Conservation (phyloP, 2,329 filamentous ascomycete species). For the Huntiella decipiens region DNA sequence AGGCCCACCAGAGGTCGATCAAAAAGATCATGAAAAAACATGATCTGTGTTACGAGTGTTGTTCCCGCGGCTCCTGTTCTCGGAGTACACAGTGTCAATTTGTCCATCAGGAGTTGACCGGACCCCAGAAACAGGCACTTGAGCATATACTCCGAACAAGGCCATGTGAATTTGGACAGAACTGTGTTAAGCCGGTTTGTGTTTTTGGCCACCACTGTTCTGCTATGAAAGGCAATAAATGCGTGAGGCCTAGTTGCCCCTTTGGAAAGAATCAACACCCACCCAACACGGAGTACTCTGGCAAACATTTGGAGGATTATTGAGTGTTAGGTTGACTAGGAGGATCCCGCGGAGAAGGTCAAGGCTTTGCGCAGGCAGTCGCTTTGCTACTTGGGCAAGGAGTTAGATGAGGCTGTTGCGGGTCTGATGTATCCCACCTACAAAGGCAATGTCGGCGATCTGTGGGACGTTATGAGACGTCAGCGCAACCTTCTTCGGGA, state of each 20-base stretch:
- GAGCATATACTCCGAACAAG: conserved; percentile 36
- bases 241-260: too few species aligned
- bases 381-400: too few species aligned
- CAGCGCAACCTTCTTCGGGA: too few species aligned
- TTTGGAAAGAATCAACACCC: too few species aligned
- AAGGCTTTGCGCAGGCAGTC: too few species aligned
- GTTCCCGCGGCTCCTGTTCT: conserved; percentile 35
- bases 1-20: conserved; percentile 28
- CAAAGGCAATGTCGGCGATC: not conserved
- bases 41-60: conserved; percentile 45
- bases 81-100: conserved; percentile 35
- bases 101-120: conserved; percentile 32
- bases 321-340: too few species aligned
- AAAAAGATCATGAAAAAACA: conserved; percentile 34
- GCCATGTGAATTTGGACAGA: conserved; percentile 36
- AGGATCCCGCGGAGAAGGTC: too few species aligned
- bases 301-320: too few species aligned
- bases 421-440: not conserved
- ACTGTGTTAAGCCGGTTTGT: conserved; percentile 37
- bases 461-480: not conserved
- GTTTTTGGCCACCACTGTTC: conserved; percentile 39
- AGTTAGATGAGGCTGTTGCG: too few species aligned
- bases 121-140: conserved; percentile 37
- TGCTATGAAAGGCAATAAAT: too few species aligned
- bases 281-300: too few species aligned